Evolutionary conservation across 2,329 filamentous ascomycete genomes (phyloP).

Genomic region (Hymenoscyphus albidus): DNA sequence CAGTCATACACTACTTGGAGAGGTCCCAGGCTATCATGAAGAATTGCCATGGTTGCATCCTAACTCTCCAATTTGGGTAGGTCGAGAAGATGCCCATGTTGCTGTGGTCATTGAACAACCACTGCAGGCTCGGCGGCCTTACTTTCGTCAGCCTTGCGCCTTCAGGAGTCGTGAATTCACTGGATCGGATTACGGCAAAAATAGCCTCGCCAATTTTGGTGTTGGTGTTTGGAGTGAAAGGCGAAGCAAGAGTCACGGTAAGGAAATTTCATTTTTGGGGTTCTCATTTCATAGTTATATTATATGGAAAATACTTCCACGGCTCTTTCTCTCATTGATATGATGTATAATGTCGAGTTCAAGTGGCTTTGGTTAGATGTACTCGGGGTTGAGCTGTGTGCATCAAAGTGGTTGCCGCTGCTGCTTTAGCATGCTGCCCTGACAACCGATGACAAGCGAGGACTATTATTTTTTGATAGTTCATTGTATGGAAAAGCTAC

Average conservation of each 20-base stretch:
- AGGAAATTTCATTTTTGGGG: neutral
- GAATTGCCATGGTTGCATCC: constrained; percentile 9
- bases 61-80: constrained; percentile 11
- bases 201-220: neutral
- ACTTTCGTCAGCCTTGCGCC: neutral
- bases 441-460: neutral
- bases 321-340: neutral
- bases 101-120: constrained; percentile 11
- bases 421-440: neutral
- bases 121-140: neutral
- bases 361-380: neutral
- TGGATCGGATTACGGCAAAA: neutral
- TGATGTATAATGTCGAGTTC: neutral
- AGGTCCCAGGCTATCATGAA: neutral
- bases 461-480: neutral
- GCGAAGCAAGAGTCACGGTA: neutral
- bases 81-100: constrained; percentile 4
- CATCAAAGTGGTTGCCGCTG: neutral
- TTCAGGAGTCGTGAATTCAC: neutral
- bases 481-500: neutral
- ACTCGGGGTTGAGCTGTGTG: neutral
- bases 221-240: neutral
- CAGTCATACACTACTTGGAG: neutral
- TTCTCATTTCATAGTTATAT: neutral
- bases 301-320: neutral